These are phyloP conservation scores for Dendrobium chrysotoxum DNA, from an alignment of 106 monocot genomes.

Conservation along the genomic window DNA sequence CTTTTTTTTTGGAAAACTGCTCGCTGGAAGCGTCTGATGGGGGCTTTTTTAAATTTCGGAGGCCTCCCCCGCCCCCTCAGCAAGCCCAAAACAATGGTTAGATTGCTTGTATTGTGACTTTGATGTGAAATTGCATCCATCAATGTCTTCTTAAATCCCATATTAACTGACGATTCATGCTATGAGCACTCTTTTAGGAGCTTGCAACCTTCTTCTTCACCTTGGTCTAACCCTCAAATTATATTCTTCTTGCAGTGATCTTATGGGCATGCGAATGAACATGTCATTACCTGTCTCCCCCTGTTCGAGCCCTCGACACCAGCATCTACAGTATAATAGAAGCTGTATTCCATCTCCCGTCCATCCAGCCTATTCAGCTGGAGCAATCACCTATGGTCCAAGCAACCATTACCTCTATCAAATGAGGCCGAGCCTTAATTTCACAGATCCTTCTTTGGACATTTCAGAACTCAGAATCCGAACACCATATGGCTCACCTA, in stretches of 20 bases:
- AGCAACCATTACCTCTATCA: conserved; percentile 26
- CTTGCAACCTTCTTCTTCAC: not conserved
- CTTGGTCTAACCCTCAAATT: not conserved
- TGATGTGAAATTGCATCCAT: too few species aligned
- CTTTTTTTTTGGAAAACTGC: too few species aligned
- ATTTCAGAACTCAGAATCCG: conserved; percentile 16
- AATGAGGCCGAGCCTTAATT: conserved; percentile 14
- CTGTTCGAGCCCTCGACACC: conserved; percentile 67
- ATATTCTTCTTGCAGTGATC: conserved; percentile 23
- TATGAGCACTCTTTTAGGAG: too few species aligned
- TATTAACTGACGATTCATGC: too few species aligned
- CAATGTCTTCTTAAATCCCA: too few species aligned
- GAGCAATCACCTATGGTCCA: conserved; percentile 31
- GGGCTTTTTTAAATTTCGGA: too few species aligned
- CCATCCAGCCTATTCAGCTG: conserved; percentile 41
- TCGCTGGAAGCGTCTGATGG: too few species aligned
- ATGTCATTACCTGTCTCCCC: conserved; percentile 80
- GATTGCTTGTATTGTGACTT: too few species aligned
- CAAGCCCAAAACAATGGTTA: not conserved
- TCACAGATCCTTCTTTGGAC: conserved; percentile 36
- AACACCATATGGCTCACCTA: conserved; percentile 42
- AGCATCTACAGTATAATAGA: conserved; percentile 40
- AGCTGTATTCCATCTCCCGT: conserved; percentile 68
- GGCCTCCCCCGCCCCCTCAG: too few species aligned
- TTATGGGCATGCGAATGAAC: conserved; percentile 36